These are phyloP conservation scores for Kwoniella heveanensis DNA, from an alignment of 768 basidiomycete species.

Conservation along the genomic window DNA sequence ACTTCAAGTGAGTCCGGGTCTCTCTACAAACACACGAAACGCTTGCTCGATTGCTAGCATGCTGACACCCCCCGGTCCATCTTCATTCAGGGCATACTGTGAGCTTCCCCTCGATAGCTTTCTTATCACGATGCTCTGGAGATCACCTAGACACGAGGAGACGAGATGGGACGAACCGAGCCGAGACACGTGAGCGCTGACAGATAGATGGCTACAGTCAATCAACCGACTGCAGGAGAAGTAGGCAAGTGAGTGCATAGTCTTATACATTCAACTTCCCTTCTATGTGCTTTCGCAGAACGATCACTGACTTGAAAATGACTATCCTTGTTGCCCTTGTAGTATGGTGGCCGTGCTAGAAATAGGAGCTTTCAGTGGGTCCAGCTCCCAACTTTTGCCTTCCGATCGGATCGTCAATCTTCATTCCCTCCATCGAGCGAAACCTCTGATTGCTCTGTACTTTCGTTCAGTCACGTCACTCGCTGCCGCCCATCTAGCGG, in stretches of 20 bases:
- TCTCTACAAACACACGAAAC: too few relatives aligned
- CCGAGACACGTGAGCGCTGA: too few relatives aligned
- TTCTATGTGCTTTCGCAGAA: too few relatives aligned
- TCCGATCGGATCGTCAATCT: background rate
- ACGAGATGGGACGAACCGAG: too few relatives aligned
- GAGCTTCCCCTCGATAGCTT: constrained; percentile 4
- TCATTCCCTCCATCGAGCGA: background rate
- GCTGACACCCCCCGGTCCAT: background rate
- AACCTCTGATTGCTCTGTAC: background rate
- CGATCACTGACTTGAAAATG: background rate
- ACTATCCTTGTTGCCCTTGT: background rate
- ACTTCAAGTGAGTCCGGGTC: constrained; percentile 54
- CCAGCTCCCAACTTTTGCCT: background rate
- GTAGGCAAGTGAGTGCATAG: constrained; percentile 71
- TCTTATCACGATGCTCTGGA: too few relatives aligned
- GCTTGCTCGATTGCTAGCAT: too few relatives aligned
- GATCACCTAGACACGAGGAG: too few relatives aligned
- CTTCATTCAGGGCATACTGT: constrained; percentile 18
- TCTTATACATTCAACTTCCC: too few relatives aligned
- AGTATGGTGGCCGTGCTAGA: constrained; percentile 90
- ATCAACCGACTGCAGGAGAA: constrained; percentile 71
- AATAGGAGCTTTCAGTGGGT: constrained; percentile 82
- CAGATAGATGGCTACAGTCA: constrained; percentile 56
- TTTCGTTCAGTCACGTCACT: constrained; percentile 74
- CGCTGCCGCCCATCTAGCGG: constrained; percentile 84